Base-by-base conservation (phyloP, 164 flowering plant genomes). In the Chloranthus sessilifolius region DNA sequence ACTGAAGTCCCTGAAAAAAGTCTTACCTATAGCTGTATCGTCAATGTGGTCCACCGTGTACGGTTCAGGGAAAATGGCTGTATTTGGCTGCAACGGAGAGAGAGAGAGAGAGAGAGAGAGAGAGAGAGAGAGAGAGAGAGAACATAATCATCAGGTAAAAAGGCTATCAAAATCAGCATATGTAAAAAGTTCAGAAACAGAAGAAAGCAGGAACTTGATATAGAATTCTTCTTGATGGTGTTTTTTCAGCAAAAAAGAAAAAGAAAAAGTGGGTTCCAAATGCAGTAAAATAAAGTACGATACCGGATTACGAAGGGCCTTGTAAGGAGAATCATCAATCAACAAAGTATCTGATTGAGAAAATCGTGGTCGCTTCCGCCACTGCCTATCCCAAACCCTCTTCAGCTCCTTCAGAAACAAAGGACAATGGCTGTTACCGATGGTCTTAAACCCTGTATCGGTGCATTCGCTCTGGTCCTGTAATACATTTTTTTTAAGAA, bases 321-420 rank as follows among this genome's bases (percentile, higher is more conserved):
- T 90, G 64, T 82, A 81, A 17, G 97, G 97, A 55, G 95, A 80
- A 64, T 86, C 97, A 66, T 89, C 97, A 43, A 89, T 23, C 57
- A 90, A 65, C 47, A 90, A 53, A 5, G 97, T 84, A 67, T 86
- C 82, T 47, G 94, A 77, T 55, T 71, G 81, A 58, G 78, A 53
- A 55, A 72, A 89, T 15, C 58, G 44, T 7, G 80, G 87, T 54
- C 80, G 76, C 69, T 31, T 15, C 15, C 67, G 71, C 44, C 71
- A 74, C 12, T 61, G 34, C 33, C 61, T 69, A 24, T 80, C 79
- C 97, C 97, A 89, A 7, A 89, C 17, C 40, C 72, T 81, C 64
- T 67, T 73, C 37, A 89, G 58, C 47, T 85, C 86, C 57, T 89
- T 89, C 14, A 76, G 74, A 16, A 89, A 77, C 54, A 89, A 25